phyloP scores from a whole-genome alignment of 176 grass and related monocot genomes.

The Carex cristatella region DNA sequence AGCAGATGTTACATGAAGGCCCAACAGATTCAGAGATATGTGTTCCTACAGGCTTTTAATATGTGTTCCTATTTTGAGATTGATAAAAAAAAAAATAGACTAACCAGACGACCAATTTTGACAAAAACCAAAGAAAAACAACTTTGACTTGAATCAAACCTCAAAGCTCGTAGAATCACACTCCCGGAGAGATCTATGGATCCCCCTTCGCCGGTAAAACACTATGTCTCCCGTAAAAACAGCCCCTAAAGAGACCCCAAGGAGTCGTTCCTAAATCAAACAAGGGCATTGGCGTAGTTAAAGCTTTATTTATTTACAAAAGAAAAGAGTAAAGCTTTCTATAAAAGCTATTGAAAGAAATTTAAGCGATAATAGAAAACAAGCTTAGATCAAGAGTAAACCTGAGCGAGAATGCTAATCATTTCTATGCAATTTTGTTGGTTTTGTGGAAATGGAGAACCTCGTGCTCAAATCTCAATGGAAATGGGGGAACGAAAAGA shows the following conservation, averaged over 20 bases:
- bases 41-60: too few relatives aligned
- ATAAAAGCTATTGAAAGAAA: neutral
- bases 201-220: slow-evolving; percentile 29
- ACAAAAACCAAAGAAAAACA: slow-evolving; percentile 1
- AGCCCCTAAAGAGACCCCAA: slow-evolving; percentile 34
- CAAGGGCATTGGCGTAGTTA: neutral
- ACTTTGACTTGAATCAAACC: slow-evolving; percentile 7
- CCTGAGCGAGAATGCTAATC: slow-evolving; percentile 43
- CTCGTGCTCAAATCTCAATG: neutral
- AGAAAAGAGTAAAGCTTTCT: too few relatives aligned
- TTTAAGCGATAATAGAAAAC: neutral
- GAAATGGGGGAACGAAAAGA: neutral
- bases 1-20: too few relatives aligned
- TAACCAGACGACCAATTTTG: neutral
- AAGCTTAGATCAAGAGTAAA: slow-evolving; percentile 1
- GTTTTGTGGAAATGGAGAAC: neutral
- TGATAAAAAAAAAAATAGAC: neutral
- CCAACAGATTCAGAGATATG: too few relatives aligned
- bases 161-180: slow-evolving; percentile 17
- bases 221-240: slow-evolving; percentile 25
- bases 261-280: slow-evolving; percentile 36
- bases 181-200: slow-evolving; percentile 31
- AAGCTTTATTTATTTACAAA: neutral
- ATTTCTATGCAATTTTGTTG: slow-evolving; percentile 6
- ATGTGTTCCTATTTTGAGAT: too few relatives aligned